A percentile compares a stretch with the other conserved stretches of the same genome.
These are phyloP conservation scores for Chromosphaera perkinsii DNA, from an alignment of 208 protist genomes.

Conservation along the genomic window DNA sequence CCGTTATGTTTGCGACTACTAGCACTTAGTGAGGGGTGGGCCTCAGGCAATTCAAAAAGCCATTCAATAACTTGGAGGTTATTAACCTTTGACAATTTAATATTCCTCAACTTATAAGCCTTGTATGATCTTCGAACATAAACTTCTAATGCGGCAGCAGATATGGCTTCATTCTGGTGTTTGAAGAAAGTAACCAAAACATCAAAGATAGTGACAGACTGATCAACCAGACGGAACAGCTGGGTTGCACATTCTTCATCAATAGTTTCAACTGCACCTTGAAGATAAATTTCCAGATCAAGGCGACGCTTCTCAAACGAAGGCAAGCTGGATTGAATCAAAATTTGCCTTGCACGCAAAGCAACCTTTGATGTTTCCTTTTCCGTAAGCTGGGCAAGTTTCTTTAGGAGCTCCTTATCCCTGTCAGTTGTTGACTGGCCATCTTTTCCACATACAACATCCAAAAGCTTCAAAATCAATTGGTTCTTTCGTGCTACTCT, in stretches of 20 bases:
- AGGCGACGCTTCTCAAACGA: conserved; percentile 28
- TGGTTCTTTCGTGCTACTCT: conserved; percentile 17
- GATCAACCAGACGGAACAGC: conserved; percentile 26
- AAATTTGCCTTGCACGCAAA: conserved; percentile 27
- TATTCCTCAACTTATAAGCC: conserved; percentile 34
- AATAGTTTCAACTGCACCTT: conserved; percentile 29
- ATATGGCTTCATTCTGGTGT: conserved; percentile 25
- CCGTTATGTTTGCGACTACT: too few species aligned
- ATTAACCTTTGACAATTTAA: conserved; percentile 8
- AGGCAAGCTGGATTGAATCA: conserved; percentile 30
- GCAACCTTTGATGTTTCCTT: conserved; percentile 22
- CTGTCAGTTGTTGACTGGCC: conserved; percentile 3
- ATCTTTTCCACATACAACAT: conserved; percentile 1
- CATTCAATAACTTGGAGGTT: conserved; percentile 19
- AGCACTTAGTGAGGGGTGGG: conserved; percentile 24
- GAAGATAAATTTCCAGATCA: conserved; percentile 32
- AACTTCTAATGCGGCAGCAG: conserved; percentile 40
- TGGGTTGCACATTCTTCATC: neutral
- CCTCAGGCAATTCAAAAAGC: conserved; percentile 22
- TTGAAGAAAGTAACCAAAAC: conserved; percentile 41
- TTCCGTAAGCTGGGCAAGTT: conserved; percentile 25
- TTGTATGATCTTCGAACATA: conserved; percentile 49
- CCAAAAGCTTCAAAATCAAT: conserved; percentile 13
- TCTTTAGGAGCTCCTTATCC: conserved; percentile 15
- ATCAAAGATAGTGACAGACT: conserved; percentile 31